Percentiles rank a stretch among this genome's conserved stretches.
Evolutionary conservation across 2,329 filamentous ascomycete species (phyloP).

Genomic region (Chrysosporium queenslandicum): DNA sequence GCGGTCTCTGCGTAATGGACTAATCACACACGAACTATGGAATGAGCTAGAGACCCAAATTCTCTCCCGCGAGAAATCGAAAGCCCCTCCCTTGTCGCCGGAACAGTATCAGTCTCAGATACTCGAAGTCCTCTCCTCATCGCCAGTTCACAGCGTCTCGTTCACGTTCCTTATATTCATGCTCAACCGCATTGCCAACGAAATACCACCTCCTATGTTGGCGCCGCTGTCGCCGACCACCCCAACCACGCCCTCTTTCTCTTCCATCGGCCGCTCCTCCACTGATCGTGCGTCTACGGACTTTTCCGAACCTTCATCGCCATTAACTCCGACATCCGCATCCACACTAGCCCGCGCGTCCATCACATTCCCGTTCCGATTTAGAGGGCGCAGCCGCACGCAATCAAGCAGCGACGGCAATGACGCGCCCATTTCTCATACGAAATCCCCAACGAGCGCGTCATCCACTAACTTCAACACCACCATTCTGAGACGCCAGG

Average conservation of each 20-base stretch:
- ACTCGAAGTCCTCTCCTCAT: conserved; percentile 62
- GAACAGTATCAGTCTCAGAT: conserved; percentile 53
- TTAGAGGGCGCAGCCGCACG: conserved; percentile 11
- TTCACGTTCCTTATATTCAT: conserved; percentile 81
- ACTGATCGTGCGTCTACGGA: conserved; percentile 20
- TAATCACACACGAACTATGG: conserved; percentile 65
- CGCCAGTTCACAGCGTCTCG: conserved; percentile 72
- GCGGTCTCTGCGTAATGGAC: conserved; percentile 62
- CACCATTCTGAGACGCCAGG: conserved; percentile 46
- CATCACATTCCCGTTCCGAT: conserved; percentile 14
- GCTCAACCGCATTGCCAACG: conserved; percentile 50
- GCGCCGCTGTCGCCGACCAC: conserved; percentile 13
- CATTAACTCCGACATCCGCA: conserved; percentile 25
- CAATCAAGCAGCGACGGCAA: conserved; percentile 8
- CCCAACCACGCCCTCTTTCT: conserved; percentile 21
- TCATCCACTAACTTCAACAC: too few species aligned
- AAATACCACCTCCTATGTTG: conserved; percentile 26
- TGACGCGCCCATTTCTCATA: conserved; percentile 15
- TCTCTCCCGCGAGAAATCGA: conserved; percentile 41
- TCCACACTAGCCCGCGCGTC: not conserved
- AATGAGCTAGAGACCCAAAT: conserved; percentile 50
- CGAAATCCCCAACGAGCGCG: conserved; percentile 27
- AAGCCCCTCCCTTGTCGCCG: conserved; percentile 33
- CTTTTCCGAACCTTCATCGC: conserved; percentile 18
- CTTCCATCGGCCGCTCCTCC: conserved; percentile 18